These are phyloP conservation scores for Talaromyces sp. DNA, from an alignment of 2,329 filamentous ascomycete genomes.

Conservation along the genomic window DNA sequence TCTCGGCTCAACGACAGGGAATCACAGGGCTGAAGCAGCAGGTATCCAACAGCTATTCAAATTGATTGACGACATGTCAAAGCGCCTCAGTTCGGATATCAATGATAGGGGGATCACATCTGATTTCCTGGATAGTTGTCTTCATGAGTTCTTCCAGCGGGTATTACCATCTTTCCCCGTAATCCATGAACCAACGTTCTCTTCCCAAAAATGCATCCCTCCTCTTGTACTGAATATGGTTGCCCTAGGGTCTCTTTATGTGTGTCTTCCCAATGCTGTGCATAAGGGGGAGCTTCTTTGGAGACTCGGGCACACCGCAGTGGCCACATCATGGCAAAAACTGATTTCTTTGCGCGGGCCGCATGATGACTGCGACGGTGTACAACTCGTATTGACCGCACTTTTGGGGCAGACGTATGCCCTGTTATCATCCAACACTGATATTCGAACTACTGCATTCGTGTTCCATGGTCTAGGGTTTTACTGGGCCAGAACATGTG, in stretches of 20 bases:
- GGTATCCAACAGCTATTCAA: neutral
- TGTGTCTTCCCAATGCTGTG: constrained; percentile 39
- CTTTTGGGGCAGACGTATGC: constrained; percentile 41
- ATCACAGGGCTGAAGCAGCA: neutral
- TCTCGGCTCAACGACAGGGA: neutral
- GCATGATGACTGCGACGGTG: constrained; percentile 29
- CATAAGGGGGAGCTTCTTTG: constrained; percentile 41
- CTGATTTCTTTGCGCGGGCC: constrained; percentile 37
- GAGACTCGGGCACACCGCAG: constrained; percentile 40
- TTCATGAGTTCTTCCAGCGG: constrained; percentile 44
- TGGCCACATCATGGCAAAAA: constrained; percentile 43
- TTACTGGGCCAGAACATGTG: constrained; percentile 42
- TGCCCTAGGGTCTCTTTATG: constrained; percentile 29
- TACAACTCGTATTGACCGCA: constrained; percentile 40
- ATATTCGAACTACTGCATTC: constrained; percentile 39
- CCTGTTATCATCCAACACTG: constrained; percentile 32
- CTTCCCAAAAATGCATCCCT: too few relatives aligned
- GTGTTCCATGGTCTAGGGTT: constrained; percentile 41
- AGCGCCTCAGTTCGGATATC: constrained; percentile 40
- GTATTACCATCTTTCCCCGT: constrained; percentile 30
- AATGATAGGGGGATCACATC: constrained; percentile 41
- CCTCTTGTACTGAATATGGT: too few relatives aligned
- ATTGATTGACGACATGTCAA: constrained; percentile 25
- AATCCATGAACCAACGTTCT: too few relatives aligned
- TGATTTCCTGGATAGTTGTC: constrained; percentile 41